A percentile compares a stretch with the other conserved stretches of the same genome.
These are phyloP conservation scores for Pseudogymnoascus sp. DNA, from an alignment of 2,329 filamentous ascomycete species.

Conservation along the genomic window DNA sequence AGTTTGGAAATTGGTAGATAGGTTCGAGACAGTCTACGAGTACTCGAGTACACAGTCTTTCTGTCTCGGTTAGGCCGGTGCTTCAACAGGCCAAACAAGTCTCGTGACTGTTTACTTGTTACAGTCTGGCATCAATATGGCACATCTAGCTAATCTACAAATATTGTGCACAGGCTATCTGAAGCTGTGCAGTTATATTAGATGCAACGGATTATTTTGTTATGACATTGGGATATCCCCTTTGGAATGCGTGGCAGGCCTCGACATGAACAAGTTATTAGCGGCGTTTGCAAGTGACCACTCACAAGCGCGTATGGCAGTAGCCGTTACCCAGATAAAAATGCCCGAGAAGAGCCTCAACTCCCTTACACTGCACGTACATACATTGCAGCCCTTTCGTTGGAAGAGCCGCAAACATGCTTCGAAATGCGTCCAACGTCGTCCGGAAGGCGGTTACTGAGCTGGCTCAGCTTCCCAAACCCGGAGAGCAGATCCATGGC, in stretches of 20 bases:
- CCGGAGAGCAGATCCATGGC: slow-evolving; percentile 81
- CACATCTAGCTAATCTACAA: slow-evolving; percentile 5
- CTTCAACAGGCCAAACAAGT: slow-evolving; percentile 4
- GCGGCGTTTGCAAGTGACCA: slow-evolving; percentile 8
- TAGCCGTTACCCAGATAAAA: slow-evolving; percentile 8
- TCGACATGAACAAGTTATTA: slow-evolving; percentile 11
- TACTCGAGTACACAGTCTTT: slow-evolving; percentile 11
- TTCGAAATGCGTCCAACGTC: slow-evolving; percentile 42
- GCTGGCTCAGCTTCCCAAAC: slow-evolving; percentile 63
- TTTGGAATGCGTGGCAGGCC: slow-evolving; percentile 5
- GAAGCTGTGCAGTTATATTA: neutral
- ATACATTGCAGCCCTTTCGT: slow-evolving; percentile 1
- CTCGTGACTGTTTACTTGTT: slow-evolving; percentile 10
- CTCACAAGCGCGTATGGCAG: neutral
- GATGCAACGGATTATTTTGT: slow-evolving; percentile 1
- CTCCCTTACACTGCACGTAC: slow-evolving; percentile 3
- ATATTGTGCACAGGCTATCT: neutral
- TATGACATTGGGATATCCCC: slow-evolving; percentile 6
- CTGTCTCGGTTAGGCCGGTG: slow-evolving; percentile 11
- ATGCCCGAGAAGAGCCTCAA: slow-evolving; percentile 7
- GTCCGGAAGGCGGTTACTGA: slow-evolving; percentile 62
- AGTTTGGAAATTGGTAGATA: slow-evolving; percentile 11
- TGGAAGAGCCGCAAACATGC: slow-evolving; percentile 32
- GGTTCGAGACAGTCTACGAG: slow-evolving; percentile 9
- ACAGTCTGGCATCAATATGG: slow-evolving; percentile 4